Evolutionary conservation across 1,284 basidiomycete species (phyloP), one percentile per base, ranked within the genome.

Genomic region (Pascua sp.): DNA sequence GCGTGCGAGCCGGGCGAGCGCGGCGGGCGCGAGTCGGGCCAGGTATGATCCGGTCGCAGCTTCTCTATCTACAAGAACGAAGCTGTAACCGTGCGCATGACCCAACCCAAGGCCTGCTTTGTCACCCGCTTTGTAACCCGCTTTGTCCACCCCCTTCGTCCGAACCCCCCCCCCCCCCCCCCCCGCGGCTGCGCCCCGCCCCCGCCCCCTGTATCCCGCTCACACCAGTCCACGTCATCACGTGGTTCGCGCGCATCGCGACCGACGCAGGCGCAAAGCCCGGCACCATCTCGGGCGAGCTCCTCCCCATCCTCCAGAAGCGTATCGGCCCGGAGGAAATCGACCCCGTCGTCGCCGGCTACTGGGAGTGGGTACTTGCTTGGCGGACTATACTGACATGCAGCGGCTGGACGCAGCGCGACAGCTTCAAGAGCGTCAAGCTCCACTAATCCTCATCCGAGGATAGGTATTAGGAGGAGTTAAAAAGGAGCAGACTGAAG

Each of bases 331-430:
- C 69, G 9, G 65, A 68, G 55, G 56, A 59, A 37, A 64, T 77
- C 46, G 71, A 73, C 58, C 67, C 68, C 18, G 61, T 65, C 42
- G 62, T 77, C 50, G 62, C 56, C 42, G 65, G 65, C 38, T 77
- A 76, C 68, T 77, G 73, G 69, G 71, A 73, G 69, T 71, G 59
- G 67, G 69, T 69, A 67, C n/a, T n/a, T 32, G 24, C 24, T 32
- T 32, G 24, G n/a, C n/a, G n/a, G n/a, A n/a, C n/a, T n/a, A n/a
- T n/a, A n/a, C n/a, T n/a, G n/a, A n/a, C n/a, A n/a, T n/a, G n/a
- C 44, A 59, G 24, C 24, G 24, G 64, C 5, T 73, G 73, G 71
- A 56, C 62, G 49, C 51, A 58, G 46, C 54, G 73, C 39, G 63
- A 66, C 16, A 68, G 66, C 43, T 75, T 73, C 69, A 69, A 65